Percentiles rank a stretch among this genome's conserved stretches.
phyloP scores from a whole-genome alignment of 441 rosid genomes.

The Eruca vesicaria region DNA sequence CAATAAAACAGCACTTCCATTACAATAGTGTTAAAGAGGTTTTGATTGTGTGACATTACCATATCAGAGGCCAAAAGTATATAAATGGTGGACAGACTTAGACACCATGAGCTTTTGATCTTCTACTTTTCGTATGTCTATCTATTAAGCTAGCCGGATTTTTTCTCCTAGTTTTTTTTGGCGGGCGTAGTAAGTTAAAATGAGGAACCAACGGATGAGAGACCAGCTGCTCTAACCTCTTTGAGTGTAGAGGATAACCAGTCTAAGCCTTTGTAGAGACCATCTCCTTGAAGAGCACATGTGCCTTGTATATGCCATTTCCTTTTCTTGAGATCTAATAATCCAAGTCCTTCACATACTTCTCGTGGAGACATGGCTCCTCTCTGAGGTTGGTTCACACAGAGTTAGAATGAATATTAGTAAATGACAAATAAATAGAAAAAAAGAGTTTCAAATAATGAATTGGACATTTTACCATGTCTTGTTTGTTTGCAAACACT shows the following conservation, averaged over 20 bases:
- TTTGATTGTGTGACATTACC: not conserved
- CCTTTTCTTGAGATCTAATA: conserved; percentile 85
- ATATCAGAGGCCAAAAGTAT: conserved; percentile 16
- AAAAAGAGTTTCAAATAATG: not conserved
- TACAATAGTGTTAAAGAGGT: not conserved
- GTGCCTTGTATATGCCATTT: conserved; percentile 99
- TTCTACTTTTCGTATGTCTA: not conserved
- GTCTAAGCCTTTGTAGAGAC: conserved; percentile 97
- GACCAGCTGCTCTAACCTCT: conserved; percentile 93
- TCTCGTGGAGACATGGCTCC: conserved; percentile 97
- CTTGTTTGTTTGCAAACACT: conserved; percentile 98
- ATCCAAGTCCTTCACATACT: conserved; percentile 93
- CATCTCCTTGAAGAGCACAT: conserved; percentile 93
- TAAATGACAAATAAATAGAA: not conserved
- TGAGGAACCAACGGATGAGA: conserved; percentile 77
- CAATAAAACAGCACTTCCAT: conserved; percentile 2
- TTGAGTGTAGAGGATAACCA: conserved; percentile 84
- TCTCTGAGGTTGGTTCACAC: conserved; percentile 51
- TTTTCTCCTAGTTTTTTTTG: no score
- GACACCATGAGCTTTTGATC: conserved; percentile 24
- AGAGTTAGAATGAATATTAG: not conserved
- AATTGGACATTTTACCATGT: conserved; percentile 64
- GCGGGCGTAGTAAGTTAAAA: conserved; percentile 49
- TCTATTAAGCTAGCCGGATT: not conserved
- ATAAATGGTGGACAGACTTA: conserved; percentile 29